Conservation (phyloP, 2,329 filamentous ascomycete species). For the Alternaria burnsii region DNA sequence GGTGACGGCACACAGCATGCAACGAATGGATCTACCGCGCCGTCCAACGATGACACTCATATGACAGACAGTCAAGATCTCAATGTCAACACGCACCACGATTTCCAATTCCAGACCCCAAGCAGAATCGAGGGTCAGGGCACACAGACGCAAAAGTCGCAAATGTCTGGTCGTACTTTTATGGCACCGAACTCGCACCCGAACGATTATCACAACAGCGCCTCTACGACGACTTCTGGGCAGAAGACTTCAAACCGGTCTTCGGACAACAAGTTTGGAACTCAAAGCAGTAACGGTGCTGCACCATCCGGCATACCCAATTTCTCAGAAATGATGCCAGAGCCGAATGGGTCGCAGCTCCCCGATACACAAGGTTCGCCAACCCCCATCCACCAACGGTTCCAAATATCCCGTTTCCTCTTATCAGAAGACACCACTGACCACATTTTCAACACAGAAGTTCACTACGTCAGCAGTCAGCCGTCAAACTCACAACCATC, state of each 20-base stretch:
- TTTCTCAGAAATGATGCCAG: constrained; percentile 61
- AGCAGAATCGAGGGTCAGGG: constrained; percentile 47
- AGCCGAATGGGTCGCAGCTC: constrained; percentile 64
- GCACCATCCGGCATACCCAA: constrained; percentile 62
- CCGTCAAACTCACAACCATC: constrained; percentile 50
- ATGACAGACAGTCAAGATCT: constrained; percentile 56
- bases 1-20: constrained; percentile 41
- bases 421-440: constrained; percentile 26
- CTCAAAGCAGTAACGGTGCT: constrained; percentile 75
- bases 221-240: constrained; percentile 83
- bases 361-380: constrained; percentile 69
- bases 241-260: constrained; percentile 82
- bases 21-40: constrained; percentile 55
- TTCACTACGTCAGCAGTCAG: constrained; percentile 47
- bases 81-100: constrained; percentile 42
- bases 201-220: constrained; percentile 79
- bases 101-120: constrained; percentile 45
- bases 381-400: constrained; percentile 27
- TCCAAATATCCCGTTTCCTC: constrained; percentile 17
- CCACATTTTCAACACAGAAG: constrained; percentile 34
- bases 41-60: constrained; percentile 55
- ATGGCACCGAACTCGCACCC: constrained; percentile 66
- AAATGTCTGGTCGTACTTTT: constrained; percentile 68
- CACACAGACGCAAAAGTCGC: constrained; percentile 65
- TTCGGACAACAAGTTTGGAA: constrained; percentile 74